A percentile compares a stretch with the other conserved stretches of the same genome.
Conservation (phyloP, 805 yeast genomes). For the Sungouiozyma intestinalis region DNA sequence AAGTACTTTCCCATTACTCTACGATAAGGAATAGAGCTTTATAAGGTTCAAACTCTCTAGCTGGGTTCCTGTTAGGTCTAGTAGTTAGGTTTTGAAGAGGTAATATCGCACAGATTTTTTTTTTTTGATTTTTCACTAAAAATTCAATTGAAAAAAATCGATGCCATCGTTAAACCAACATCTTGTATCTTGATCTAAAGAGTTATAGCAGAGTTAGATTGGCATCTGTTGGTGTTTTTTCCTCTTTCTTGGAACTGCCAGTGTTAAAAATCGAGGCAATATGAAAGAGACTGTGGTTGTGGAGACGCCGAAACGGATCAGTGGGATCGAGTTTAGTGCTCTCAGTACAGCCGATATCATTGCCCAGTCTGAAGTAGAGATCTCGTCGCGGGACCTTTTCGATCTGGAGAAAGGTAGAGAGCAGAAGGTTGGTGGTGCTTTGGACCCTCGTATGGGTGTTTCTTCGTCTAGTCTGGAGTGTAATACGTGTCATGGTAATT, state of each 20-base stretch:
- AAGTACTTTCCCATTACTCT: no score
- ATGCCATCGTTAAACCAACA: no score
- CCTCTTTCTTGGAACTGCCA: not conserved
- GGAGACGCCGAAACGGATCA: constrained; percentile 80
- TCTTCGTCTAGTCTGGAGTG: constrained; percentile 81
- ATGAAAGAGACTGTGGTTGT: constrained; percentile 43
- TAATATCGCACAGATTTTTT: no score
- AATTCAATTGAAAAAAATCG: no score
- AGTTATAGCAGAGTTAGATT: no score
- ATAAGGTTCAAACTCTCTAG: no score
- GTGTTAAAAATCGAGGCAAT: not conserved
- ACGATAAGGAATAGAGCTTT: no score
- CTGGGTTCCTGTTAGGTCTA: no score
- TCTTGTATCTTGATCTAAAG: no score
- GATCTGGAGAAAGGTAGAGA: constrained; percentile 82
- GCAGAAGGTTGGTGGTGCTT: constrained; percentile 78
- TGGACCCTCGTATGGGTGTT: constrained; percentile 90
- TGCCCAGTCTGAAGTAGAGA: constrained; percentile 91
- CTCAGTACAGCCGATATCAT: constrained; percentile 84
- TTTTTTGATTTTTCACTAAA: no score
- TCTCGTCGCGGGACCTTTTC: constrained; percentile 80
- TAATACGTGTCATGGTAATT: constrained; percentile 79
- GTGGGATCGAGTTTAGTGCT: constrained; percentile 86
- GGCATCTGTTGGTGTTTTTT: no score
- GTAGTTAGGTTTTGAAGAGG: no score